A percentile compares a stretch with the other conserved stretches of the same genome.
Evolutionary conservation across 768 basidiomycete genomes (phyloP).

Genomic region (Boletus reticuloceps): DNA sequence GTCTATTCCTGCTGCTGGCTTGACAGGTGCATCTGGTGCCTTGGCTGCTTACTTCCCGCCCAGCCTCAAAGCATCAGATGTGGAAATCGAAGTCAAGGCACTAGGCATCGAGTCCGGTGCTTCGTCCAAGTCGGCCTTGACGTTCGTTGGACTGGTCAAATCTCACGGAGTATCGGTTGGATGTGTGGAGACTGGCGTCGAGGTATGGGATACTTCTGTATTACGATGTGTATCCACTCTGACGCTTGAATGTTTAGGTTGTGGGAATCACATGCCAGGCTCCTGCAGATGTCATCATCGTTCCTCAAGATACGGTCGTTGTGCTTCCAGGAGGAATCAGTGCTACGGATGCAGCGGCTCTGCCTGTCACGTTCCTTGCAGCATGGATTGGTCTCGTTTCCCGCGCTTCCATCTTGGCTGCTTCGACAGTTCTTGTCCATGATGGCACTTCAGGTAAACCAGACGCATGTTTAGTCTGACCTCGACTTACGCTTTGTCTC

Average conservation of each 20-base stretch:
- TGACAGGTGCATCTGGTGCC: conserved; percentile 8
- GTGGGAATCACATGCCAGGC: conserved; percentile 18
- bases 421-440: conserved; percentile 26
- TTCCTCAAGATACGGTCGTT: conserved; percentile 9
- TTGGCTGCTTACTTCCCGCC: conserved; percentile 23
- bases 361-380: conserved; percentile 22
- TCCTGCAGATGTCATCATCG: conserved; percentile 16
- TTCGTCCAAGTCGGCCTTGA: conserved; percentile 10
- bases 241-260: conserved; percentile 7
- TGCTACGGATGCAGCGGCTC: conserved; percentile 17
- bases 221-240: neutral
- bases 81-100: conserved; percentile 18
- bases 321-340: conserved; percentile 13
- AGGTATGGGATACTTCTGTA: conserved; percentile 1
- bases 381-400: conserved; percentile 28
- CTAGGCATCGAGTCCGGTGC: conserved; percentile 8
- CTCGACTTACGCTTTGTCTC: neutral
- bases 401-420: conserved; percentile 15
- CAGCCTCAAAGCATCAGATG: conserved; percentile 11
- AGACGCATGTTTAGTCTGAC: neutral
- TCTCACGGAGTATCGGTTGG: conserved; percentile 12
- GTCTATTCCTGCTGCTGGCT: conserved; percentile 11
- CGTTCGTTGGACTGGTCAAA: conserved; percentile 18
- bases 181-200: conserved; percentile 1
- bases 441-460: conserved; percentile 26